phyloP scores from a whole-genome alignment of 768 basidiomycete species.

The Ramaria sp. region DNA sequence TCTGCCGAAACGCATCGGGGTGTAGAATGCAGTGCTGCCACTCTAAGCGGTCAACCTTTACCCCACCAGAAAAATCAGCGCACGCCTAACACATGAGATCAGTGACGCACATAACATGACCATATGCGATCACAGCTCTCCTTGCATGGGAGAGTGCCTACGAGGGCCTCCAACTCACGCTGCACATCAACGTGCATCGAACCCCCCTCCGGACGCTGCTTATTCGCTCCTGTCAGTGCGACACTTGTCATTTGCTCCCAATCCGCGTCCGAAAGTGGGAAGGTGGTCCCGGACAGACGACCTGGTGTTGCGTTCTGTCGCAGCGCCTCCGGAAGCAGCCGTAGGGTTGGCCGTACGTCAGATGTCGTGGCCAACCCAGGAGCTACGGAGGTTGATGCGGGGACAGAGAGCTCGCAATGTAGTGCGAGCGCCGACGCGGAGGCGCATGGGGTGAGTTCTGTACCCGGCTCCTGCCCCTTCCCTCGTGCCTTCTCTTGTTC shows the following conservation, averaged over 20 bases:
- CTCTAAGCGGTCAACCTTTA: neutral
- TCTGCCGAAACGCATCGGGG: neutral
- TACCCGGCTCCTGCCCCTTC: neutral
- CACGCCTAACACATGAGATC: neutral
- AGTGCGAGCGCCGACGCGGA: neutral
- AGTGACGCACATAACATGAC: neutral
- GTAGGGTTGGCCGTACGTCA: neutral
- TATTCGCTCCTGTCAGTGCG: neutral
- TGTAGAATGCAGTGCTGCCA: slow-evolving; percentile 1
- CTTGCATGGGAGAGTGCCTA: neutral
- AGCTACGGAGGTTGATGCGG: neutral
- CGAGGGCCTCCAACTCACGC: neutral
- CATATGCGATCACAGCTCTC: neutral
- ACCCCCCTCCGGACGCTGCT: neutral
- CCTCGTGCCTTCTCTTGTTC: neutral
- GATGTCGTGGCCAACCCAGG: neutral
- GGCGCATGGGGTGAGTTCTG: neutral
- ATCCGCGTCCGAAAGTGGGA: neutral
- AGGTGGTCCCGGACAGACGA: neutral
- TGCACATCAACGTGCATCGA: neutral
- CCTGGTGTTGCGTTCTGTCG: neutral
- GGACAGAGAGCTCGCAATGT: neutral
- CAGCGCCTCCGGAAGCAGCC: neutral
- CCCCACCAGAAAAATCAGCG: neutral
- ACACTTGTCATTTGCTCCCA: slow-evolving; percentile 3